phyloP scores from a whole-genome alignment of 2,329 filamentous ascomycete species.

The Botrytis fragariae region DNA sequence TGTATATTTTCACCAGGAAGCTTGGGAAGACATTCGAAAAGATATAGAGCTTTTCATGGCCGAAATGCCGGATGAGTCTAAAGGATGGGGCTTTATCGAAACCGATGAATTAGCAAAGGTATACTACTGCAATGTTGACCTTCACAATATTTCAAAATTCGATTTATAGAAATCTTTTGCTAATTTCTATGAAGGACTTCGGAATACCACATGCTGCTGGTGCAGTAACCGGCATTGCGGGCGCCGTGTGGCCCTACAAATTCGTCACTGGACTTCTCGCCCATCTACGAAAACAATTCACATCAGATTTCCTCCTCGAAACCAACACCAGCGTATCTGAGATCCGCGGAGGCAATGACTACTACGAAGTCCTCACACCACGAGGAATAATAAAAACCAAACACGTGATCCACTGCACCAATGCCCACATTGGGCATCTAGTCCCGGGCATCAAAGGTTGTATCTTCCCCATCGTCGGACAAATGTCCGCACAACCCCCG shows the following conservation, averaged over 20 bases:
- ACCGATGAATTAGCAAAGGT: conserved; percentile 1
- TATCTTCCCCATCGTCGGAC: conserved; percentile 58
- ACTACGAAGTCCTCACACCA: conserved; percentile 50
- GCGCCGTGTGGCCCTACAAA: conserved; percentile 57
- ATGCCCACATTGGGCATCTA: conserved; percentile 63
- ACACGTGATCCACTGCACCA: conserved; percentile 64
- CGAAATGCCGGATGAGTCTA: conserved; percentile 7
- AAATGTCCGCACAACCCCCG: conserved; percentile 5
- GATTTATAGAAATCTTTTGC: not conserved
- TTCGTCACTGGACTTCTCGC: conserved; percentile 53
- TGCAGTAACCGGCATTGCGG: conserved; percentile 2
- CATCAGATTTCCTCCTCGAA: conserved; percentile 53
- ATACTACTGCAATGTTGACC: not conserved
- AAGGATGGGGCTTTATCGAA: not conserved
- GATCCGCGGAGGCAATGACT: conserved; percentile 23
- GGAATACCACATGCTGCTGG: conserved; percentile 8
- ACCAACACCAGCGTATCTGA: conserved; percentile 42
- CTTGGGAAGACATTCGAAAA: not conserved
- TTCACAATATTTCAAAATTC: not conserved
- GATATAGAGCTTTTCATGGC: conserved; percentile 6
- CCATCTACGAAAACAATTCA: conserved; percentile 42
- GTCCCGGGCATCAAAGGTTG: conserved; percentile 48
- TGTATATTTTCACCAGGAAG: conserved; percentile 2
- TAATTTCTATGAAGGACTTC: not conserved
- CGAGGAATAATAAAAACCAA: conserved; percentile 54